Percentiles rank a stretch among this genome's conserved stretches.
Conservation (phyloP, 768 basidiomycete genomes). For the Collybia sp. region DNA sequence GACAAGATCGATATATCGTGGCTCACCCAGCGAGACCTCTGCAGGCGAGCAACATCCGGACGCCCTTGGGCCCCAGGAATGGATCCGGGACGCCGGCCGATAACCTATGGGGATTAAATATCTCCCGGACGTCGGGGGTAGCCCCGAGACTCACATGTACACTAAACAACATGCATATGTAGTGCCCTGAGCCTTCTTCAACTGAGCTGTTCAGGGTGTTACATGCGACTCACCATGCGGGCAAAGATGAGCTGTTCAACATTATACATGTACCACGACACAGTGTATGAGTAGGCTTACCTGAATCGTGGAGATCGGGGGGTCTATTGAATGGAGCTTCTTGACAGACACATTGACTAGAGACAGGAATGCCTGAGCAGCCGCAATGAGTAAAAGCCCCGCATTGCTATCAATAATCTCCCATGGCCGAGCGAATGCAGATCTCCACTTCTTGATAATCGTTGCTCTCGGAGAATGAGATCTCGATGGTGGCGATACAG, state of each 20-base stretch:
- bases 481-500: too few relatives aligned
- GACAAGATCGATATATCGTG: neutral
- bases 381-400: slow-evolving; percentile 46
- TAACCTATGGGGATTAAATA: slow-evolving; percentile 11
- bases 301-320: slow-evolving; percentile 55
- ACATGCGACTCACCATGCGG: slow-evolving; percentile 12
- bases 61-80: slow-evolving; percentile 62
- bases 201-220: neutral
- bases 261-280: neutral
- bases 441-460: too few relatives aligned
- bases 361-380: slow-evolving; percentile 55
- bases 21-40: slow-evolving; percentile 62
- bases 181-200: slow-evolving; percentile 3
- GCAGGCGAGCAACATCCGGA: slow-evolving; percentile 49
- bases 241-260: slow-evolving; percentile 15
- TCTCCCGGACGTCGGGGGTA: neutral
- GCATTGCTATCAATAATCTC: too few relatives aligned
- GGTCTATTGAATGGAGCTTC: slow-evolving; percentile 49
- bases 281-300: slow-evolving; percentile 22
- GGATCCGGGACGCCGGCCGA: slow-evolving; percentile 46
- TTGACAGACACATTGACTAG: slow-evolving; percentile 64
- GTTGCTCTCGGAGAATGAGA: too few relatives aligned
- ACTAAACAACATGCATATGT: slow-evolving; percentile 42
- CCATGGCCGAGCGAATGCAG: too few relatives aligned
- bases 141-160: slow-evolving; percentile 30